Evolutionary conservation across 2,329 filamentous ascomycete species (phyloP).

Genomic region (Clathrospora elynae): DNA sequence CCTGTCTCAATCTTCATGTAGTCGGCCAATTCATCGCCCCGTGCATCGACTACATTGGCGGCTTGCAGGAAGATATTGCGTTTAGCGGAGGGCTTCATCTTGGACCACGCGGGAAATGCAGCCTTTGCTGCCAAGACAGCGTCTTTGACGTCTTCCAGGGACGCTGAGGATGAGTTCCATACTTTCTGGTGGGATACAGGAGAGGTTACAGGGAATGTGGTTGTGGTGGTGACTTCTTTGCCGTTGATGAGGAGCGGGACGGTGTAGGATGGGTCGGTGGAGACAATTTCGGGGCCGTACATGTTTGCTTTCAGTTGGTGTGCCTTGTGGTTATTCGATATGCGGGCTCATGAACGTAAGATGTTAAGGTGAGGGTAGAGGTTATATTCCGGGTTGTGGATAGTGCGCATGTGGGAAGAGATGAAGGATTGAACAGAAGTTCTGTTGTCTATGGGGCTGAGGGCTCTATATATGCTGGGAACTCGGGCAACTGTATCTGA

Average conservation of each 20-base stretch:
- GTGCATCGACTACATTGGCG: slow-evolving; percentile 65
- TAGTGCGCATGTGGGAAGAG: no score
- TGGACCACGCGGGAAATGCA: slow-evolving; percentile 72
- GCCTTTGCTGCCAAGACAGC: slow-evolving; percentile 66
- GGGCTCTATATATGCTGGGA: no score
- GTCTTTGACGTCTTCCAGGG: slow-evolving; percentile 60
- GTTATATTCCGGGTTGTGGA: no score
- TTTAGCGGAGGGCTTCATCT: slow-evolving; percentile 63
- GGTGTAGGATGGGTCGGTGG: slow-evolving; percentile 34
- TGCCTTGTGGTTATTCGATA: no score
- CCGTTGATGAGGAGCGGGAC: slow-evolving; percentile 57
- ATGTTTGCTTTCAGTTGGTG: slow-evolving; percentile 6
- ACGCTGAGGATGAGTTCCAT: slow-evolving; percentile 62
- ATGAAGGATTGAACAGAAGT: no score
- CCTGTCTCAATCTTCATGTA: slow-evolving; percentile 67
- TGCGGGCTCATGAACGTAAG: no score
- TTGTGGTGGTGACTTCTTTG: slow-evolving; percentile 54
- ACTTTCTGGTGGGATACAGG: slow-evolving; percentile 61
- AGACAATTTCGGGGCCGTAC: slow-evolving; percentile 6
- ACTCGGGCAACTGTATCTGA: no score
- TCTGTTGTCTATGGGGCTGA: no score
- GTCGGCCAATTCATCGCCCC: slow-evolving; percentile 63
- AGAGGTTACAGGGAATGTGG: slow-evolving; percentile 62
- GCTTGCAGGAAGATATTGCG: slow-evolving; percentile 73
- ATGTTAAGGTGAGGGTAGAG: no score